Conservation (phyloP, 768 basidiomycete species). For the Crucibulum laeve region DNA sequence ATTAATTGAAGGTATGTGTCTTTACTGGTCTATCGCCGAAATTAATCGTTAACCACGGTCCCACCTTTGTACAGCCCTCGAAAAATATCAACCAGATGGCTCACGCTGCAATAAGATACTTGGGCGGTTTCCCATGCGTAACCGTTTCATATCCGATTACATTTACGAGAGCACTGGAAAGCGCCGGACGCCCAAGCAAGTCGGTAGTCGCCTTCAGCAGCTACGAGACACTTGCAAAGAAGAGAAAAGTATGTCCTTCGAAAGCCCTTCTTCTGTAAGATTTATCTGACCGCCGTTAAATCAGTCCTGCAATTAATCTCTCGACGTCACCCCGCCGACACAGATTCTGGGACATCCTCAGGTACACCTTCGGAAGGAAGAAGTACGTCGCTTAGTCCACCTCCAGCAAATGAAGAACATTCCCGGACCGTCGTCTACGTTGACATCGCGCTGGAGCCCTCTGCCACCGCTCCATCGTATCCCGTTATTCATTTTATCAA, state of each 20-base stretch:
- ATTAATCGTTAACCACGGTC: slow-evolving; percentile 2
- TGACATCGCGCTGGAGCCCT: slow-evolving; percentile 15
- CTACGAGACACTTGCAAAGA: slow-evolving; percentile 66
- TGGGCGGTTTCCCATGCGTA: slow-evolving; percentile 72
- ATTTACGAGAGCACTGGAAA: slow-evolving; percentile 64
- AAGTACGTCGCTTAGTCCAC: slow-evolving; percentile 14
- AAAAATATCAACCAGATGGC: slow-evolving; percentile 61
- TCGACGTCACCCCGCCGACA: slow-evolving; percentile 12
- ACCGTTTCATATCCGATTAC: slow-evolving; percentile 74
- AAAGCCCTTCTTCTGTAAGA: neutral
- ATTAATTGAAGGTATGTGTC: slow-evolving; percentile 56
- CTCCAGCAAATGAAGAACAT: slow-evolving; percentile 5
- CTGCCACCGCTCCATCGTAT: slow-evolving; percentile 1
- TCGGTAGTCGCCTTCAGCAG: slow-evolving; percentile 76
- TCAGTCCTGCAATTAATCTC: slow-evolving; percentile 27
- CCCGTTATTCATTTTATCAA: slow-evolving; percentile 15
- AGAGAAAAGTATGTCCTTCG: slow-evolving; percentile 22
- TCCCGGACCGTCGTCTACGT: slow-evolving; percentile 16
- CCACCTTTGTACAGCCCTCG: slow-evolving; percentile 39
- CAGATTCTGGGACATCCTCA: neutral
- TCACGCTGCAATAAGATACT: slow-evolving; percentile 58
- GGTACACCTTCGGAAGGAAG: neutral
- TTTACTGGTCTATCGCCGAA: neutral
- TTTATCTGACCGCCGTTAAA: neutral
- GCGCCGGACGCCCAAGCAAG: slow-evolving; percentile 69